Conservation (phyloP, 2,329 filamentous ascomycete genomes). For the Fusarium annulatum region DNA sequence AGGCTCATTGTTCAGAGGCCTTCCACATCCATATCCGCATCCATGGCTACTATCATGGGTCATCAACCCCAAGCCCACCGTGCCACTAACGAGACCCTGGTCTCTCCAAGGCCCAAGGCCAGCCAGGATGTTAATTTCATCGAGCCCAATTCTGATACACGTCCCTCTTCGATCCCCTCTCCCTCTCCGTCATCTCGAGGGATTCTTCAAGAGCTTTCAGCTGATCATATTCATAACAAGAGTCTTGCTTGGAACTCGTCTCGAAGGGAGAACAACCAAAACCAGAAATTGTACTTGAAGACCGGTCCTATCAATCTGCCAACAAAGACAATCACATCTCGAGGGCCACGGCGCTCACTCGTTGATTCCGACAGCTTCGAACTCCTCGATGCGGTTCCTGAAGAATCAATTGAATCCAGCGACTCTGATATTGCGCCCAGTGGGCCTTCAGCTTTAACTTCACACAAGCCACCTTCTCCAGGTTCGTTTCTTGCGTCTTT, state of each 20-base stretch:
- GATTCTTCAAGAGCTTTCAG: slow-evolving; percentile 45
- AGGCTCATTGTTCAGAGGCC: not conserved
- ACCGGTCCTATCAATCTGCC: slow-evolving; percentile 19
- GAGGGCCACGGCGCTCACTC: slow-evolving; percentile 47
- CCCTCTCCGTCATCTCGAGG: slow-evolving; percentile 30
- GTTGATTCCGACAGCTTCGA: slow-evolving; percentile 50
- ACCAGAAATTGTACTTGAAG: slow-evolving; percentile 13
- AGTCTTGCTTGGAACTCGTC: slow-evolving; percentile 24
- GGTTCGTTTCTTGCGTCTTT: slow-evolving; percentile 26
- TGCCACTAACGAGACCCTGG: slow-evolving; percentile 29
- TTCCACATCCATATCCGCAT: slow-evolving; percentile 1
- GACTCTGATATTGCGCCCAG: slow-evolving; percentile 7
- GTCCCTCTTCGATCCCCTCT: slow-evolving; percentile 31
- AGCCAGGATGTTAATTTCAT: slow-evolving; percentile 35
- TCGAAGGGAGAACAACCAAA: not conserved
- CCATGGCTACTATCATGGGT: slow-evolving; percentile 24
- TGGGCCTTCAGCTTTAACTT: not conserved
- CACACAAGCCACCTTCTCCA: slow-evolving; percentile 7
- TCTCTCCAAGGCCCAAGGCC: slow-evolving; percentile 11
- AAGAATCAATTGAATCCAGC: slow-evolving; percentile 41
- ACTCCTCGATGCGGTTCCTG: slow-evolving; percentile 48
- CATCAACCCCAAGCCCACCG: slow-evolving; percentile 40
- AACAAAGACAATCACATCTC: slow-evolving; percentile 28
- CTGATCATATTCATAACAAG: slow-evolving; percentile 43
- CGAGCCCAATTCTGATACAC: slow-evolving; percentile 28